Evolutionary conservation across 148 eudicot species (phyloP).

Genomic region (Persicaria maculosa): DNA sequence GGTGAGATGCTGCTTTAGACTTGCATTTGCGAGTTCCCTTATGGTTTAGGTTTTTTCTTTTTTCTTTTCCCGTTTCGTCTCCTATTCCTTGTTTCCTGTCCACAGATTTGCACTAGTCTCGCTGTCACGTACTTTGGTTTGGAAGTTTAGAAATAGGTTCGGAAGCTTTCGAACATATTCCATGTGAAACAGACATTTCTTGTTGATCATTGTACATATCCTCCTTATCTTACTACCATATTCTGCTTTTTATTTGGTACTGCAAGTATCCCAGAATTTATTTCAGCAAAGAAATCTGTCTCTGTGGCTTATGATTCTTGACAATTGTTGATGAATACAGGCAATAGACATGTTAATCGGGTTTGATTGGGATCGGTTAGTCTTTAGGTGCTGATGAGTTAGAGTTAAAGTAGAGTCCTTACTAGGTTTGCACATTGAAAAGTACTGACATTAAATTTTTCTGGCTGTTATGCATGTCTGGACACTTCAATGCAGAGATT

Average conservation of each 20-base stretch:
- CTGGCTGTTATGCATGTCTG: too few relatives aligned
- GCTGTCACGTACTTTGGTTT: slow-evolving; percentile 6
- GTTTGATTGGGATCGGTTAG: too few relatives aligned
- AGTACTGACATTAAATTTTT: too few relatives aligned
- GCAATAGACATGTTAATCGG: too few relatives aligned
- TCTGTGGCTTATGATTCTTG: background rate
- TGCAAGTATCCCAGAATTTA: background rate
- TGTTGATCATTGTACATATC: slow-evolving; percentile 12
- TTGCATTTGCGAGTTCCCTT: background rate
- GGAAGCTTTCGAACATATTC: slow-evolving; percentile 8
- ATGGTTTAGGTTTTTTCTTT: background rate
- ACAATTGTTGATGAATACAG: too few relatives aligned
- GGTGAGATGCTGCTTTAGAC: slow-evolving; percentile 9
- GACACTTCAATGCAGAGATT: too few relatives aligned
- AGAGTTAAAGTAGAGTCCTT: too few relatives aligned
- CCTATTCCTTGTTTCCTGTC: background rate
- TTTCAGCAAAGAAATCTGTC: background rate
- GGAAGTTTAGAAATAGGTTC: slow-evolving; percentile 8
- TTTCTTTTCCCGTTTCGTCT: background rate
- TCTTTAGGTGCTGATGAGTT: too few relatives aligned
- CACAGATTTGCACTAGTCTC: slow-evolving; percentile 6
- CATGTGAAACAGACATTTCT: slow-evolving; percentile 3
- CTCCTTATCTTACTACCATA: background rate
- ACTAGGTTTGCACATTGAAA: too few relatives aligned
- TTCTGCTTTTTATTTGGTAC: background rate